These are phyloP conservation scores for Pestalotiopsis sp. DNA, from an alignment of 2,329 filamentous ascomycete species.

Conservation along the genomic window DNA sequence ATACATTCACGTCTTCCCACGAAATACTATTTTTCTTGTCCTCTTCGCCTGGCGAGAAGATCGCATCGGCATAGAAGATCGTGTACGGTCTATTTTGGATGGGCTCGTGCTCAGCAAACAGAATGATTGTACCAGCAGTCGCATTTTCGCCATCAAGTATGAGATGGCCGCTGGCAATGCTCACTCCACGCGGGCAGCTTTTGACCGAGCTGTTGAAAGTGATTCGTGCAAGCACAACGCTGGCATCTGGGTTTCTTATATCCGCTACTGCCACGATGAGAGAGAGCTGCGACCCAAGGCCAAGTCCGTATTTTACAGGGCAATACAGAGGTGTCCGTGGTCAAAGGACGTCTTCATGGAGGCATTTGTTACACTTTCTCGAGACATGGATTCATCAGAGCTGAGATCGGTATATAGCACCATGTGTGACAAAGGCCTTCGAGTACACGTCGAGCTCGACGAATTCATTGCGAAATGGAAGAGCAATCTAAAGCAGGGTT, in stretches of 20 bases:
- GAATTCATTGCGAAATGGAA: constrained; percentile 45
- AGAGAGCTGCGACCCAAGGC: constrained; percentile 27
- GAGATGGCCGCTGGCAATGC: constrained; percentile 51
- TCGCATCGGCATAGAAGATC: constrained; percentile 74
- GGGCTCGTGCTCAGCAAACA: constrained; percentile 47
- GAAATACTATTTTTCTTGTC: constrained; percentile 75
- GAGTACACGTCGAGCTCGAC: constrained; percentile 55
- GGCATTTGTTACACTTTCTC: constrained; percentile 48
- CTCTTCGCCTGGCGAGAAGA: constrained; percentile 76
- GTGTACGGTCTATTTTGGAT: constrained; percentile 68
- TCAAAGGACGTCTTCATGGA: constrained; percentile 56
- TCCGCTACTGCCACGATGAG: constrained; percentile 46
- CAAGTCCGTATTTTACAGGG: constrained; percentile 34
- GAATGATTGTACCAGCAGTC: constrained; percentile 46
- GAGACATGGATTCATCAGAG: constrained; percentile 50
- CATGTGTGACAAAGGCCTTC: constrained; percentile 51
- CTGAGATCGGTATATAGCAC: constrained; percentile 51
- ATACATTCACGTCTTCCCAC: constrained; percentile 68
- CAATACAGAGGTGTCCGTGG: constrained; percentile 40
- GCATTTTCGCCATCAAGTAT: constrained; percentile 54
- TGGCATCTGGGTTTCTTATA: constrained; percentile 53
- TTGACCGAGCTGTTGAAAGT: constrained; percentile 53
- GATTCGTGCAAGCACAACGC: constrained; percentile 42
- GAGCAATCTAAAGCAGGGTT: constrained; percentile 20
- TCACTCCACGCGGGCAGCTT: constrained; percentile 53